Percentiles rank a stretch among this genome's conserved stretches.
phyloP scores from a whole-genome alignment of 352 stramenopile species.

The Globisporangium perplexum region DNA sequence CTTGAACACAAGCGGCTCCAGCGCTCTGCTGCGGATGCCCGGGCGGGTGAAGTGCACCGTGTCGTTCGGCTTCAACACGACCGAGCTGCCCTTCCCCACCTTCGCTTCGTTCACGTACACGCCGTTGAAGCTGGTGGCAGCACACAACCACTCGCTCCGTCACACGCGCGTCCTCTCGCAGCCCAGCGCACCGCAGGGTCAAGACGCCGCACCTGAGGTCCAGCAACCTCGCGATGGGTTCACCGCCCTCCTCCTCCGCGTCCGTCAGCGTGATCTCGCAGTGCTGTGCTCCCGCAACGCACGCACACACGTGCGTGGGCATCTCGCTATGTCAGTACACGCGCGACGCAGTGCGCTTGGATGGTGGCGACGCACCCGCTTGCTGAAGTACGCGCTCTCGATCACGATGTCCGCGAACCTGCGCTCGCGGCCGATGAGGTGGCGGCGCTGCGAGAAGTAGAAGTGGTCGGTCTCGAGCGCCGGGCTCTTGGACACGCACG shows the following conservation, averaged over 20 bases:
- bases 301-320: too few relatives aligned
- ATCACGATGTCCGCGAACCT: conserved; percentile 43
- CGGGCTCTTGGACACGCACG: conserved; percentile 47
- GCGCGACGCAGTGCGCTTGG: too few relatives aligned
- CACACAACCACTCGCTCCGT: too few relatives aligned
- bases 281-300: conserved; percentile 29
- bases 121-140: conserved; percentile 43
- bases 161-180: background rate
- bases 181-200: background rate
- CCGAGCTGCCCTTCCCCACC: conserved; percentile 33
- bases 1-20: conserved; percentile 47
- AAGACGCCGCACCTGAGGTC: conserved; percentile 46
- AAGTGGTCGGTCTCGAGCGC: conserved; percentile 55
- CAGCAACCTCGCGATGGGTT: conserved; percentile 29
- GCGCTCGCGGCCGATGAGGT: conserved; percentile 50
- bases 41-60: conserved; percentile 74
- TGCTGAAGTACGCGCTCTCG: conserved; percentile 60
- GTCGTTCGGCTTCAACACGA: conserved; percentile 26
- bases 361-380: conserved; percentile 49
- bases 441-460: conserved; percentile 38
- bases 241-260: conserved; percentile 15
- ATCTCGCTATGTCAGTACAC: background rate
- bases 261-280: conserved; percentile 34
- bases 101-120: conserved; percentile 65
- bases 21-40: conserved; percentile 18